Evolutionary conservation across 148 eudicot genomes (phyloP).

Genomic region (Camellia granthamiana): DNA sequence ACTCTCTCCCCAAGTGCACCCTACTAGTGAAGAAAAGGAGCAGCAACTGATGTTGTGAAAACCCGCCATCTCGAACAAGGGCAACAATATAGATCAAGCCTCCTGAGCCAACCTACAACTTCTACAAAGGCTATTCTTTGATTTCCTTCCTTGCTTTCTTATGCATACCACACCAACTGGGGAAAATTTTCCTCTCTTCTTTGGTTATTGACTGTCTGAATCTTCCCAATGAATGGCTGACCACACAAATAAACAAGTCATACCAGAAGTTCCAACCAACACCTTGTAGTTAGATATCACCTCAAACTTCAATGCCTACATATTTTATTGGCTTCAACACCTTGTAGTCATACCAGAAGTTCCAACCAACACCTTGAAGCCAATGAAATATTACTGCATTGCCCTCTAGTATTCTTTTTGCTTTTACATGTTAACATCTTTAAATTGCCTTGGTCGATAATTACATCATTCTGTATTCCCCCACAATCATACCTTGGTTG

Average conservation of each 20-base stretch:
- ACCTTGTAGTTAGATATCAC: neutral
- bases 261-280: neutral
- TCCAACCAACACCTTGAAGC: too few species aligned
- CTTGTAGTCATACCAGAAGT: too few species aligned
- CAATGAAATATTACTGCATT: neutral
- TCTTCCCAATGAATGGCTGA: constrained; percentile 3
- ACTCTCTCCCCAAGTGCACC: neutral
- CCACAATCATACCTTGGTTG: neutral
- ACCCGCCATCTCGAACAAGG: neutral
- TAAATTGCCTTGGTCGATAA: neutral
- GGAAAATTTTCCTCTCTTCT: neutral
- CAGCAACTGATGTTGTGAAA: neutral
- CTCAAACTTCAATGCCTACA: too few species aligned
- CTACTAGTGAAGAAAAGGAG: too few species aligned
- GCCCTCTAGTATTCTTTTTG: neutral
- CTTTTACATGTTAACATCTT: neutral
- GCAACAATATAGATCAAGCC: neutral
- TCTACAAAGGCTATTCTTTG: neutral
- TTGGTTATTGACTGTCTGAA: neutral
- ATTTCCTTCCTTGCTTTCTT: neutral
- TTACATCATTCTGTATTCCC: neutral
- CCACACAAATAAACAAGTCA: neutral
- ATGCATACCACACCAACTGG: neutral
- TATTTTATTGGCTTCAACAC: too few species aligned
- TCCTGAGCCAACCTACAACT: neutral